These are phyloP conservation scores for Glonium stellatum DNA, from an alignment of 495 filamentous ascomycete species.

Conservation along the genomic window DNA sequence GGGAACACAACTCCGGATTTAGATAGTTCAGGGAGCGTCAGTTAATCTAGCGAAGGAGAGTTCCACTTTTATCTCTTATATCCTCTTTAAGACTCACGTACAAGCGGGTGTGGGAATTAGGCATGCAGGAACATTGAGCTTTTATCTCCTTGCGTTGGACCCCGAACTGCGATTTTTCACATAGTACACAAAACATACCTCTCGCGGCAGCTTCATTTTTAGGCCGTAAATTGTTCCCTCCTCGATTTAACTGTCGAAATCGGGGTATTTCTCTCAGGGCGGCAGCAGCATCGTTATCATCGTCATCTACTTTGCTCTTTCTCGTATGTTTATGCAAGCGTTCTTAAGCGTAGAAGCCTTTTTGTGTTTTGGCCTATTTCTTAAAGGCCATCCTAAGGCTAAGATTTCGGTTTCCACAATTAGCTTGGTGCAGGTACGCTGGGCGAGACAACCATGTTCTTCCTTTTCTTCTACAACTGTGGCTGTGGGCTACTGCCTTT, in stretches of 20 bases:
- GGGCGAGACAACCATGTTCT: not conserved
- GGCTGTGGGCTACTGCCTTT: too few species aligned
- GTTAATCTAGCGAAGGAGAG: not conserved
- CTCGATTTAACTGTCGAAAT: not conserved
- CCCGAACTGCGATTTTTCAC: not conserved
- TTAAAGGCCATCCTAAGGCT: not conserved
- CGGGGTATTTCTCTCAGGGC: not conserved
- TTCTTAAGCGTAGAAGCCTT: not conserved
- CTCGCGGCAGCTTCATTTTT: not conserved
- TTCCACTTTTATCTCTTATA: not conserved
- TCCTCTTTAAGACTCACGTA: not conserved
- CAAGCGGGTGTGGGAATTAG: not conserved
- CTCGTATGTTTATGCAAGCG: not conserved
- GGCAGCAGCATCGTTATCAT: not conserved
- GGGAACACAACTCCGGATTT: not conserved
- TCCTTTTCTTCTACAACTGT: too few species aligned
- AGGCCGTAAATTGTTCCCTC: constrained; percentile 5
- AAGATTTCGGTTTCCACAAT: too few species aligned
- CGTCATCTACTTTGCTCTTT: not conserved
- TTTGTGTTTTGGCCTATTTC: not conserved
- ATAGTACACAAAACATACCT: not conserved
- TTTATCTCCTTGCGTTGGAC: not conserved
- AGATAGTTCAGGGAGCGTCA: not conserved
- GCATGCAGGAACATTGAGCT: not conserved
- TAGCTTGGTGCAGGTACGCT: not conserved